These are phyloP conservation scores for Macroventuria anomochaeta DNA, from an alignment of 2,329 filamentous ascomycete species.

Conservation along the genomic window DNA sequence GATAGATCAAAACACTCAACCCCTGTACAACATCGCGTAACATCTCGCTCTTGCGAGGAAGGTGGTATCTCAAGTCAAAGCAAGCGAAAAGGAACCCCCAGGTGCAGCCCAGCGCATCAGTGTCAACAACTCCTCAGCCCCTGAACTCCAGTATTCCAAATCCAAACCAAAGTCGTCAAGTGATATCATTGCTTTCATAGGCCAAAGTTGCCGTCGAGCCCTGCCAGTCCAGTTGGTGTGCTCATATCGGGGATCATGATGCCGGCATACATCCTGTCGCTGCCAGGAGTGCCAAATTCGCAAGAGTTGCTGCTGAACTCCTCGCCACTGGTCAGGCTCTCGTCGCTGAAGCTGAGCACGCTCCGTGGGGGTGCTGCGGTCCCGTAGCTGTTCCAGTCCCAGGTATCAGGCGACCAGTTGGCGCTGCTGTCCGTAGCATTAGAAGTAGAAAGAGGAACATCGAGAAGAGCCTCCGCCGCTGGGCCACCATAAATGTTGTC, in stretches of 20 bases:
- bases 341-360: constrained; percentile 65
- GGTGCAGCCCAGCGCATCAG: neutral
- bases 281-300: constrained; percentile 39
- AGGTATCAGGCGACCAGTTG: constrained; percentile 46
- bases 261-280: constrained; percentile 43
- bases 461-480: constrained; percentile 50
- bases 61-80: constrained; percentile 32
- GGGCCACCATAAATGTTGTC: constrained; percentile 79
- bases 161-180: neutral
- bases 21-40: constrained; percentile 2
- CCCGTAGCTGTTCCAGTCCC: constrained; percentile 40
- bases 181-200: constrained; percentile 32
- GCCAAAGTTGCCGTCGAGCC: constrained; percentile 52
- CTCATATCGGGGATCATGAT: constrained; percentile 48
- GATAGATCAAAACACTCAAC: neutral
- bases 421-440: constrained; percentile 39
- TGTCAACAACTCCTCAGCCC: neutral
- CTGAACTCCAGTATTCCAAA: neutral
- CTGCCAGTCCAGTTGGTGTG: constrained; percentile 38
- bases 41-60: constrained; percentile 26
- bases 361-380: constrained; percentile 55
- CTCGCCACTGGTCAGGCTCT: constrained; percentile 63
- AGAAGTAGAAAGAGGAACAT: constrained; percentile 40
- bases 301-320: constrained; percentile 44
- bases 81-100: neutral